These are phyloP conservation scores for Emericellopsis atlantica DNA, from an alignment of 2,329 filamentous ascomycete species.

Conservation along the genomic window DNA sequence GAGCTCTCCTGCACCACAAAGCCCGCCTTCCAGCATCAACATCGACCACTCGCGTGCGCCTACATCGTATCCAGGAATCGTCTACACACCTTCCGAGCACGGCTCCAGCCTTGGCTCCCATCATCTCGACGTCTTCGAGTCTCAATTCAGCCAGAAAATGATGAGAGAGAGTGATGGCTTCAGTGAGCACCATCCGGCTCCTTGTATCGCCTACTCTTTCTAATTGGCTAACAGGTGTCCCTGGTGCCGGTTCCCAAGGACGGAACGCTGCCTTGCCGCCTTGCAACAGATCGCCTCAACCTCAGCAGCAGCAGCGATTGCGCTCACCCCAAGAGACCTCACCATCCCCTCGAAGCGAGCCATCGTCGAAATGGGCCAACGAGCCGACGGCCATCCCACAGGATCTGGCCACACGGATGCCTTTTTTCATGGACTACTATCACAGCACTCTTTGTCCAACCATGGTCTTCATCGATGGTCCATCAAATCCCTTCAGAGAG, in stretches of 20 bases:
- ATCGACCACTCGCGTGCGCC: constrained; percentile 42
- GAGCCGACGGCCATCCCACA: constrained; percentile 40
- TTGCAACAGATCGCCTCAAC: constrained; percentile 23
- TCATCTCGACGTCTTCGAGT: constrained; percentile 45
- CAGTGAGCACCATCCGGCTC: constrained; percentile 30
- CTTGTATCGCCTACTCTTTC: constrained; percentile 20
- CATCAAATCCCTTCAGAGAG: constrained; percentile 73
- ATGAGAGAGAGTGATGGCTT: constrained; percentile 42
- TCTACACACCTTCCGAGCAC: constrained; percentile 47
- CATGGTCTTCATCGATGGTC: constrained; percentile 81
- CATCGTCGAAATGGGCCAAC: constrained; percentile 34
- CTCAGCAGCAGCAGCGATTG: constrained; percentile 30
- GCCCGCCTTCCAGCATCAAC: constrained; percentile 40
- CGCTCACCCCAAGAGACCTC: neutral
- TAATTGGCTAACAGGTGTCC: constrained; percentile 30
- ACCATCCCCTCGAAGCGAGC: constrained; percentile 25
- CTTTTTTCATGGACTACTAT: constrained; percentile 88
- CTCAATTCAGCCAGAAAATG: constrained; percentile 37
- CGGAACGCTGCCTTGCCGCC: constrained; percentile 24
- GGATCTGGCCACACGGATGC: constrained; percentile 63
- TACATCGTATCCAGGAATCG: constrained; percentile 47
- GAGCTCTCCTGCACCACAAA: constrained; percentile 40
- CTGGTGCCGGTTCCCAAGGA: constrained; percentile 39
- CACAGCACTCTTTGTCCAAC: constrained; percentile 84
- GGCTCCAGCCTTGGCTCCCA: constrained; percentile 37